Evolutionary conservation across 345 rosid species (phyloP), one percentile per base, ranked within the genome.

Genomic region (Eucalyptus erythrocorys): DNA sequence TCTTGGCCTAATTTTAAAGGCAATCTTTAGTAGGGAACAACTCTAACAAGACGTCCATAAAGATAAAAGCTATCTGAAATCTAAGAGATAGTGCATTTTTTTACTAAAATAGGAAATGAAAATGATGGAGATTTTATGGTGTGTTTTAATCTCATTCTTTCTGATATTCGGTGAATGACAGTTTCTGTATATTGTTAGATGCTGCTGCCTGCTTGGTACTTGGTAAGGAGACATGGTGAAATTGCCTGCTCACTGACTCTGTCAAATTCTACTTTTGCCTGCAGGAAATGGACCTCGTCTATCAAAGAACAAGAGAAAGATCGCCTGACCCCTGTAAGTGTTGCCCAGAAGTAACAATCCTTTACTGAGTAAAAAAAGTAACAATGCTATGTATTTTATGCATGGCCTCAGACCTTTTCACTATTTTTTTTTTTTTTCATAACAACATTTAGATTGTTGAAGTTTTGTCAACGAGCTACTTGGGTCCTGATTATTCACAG

Each of bases 401-500:
- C 86, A 59, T 85, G 71, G 50, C 26, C 87, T 85, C 47, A 57
- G 81, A 86, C 21, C 79, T 48, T 89, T 57, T 81, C 61, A 8
- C 30, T 64, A 43, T 87, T 90, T 88, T 82, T 87, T 68, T 48
- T 68, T 55, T 68, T 87, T 68, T 87, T 85, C 34, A 32, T 79
- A 86, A 86, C 81, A 49, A 86, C 59, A 53, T 90, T 89, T 92
- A 98, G 99, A 95, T 97, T 64, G 97, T 98, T 17, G 99, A 98
- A 93, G 97, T 95, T 50, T 91, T 96, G 49, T 93, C 93, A 89
- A 90, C 93, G 30, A 96, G 97, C 93, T 98, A 96, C 89, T 88
- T 97, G 90, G 99, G 99, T 91, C 97, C 98, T 76, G 99, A 97
- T 90, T 98, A 94, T 92, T 91, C 99, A 91, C 97, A 93, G 98